Base-by-base conservation (phyloP, 768 basidiomycete genomes). In the Mycena floridula region DNA sequence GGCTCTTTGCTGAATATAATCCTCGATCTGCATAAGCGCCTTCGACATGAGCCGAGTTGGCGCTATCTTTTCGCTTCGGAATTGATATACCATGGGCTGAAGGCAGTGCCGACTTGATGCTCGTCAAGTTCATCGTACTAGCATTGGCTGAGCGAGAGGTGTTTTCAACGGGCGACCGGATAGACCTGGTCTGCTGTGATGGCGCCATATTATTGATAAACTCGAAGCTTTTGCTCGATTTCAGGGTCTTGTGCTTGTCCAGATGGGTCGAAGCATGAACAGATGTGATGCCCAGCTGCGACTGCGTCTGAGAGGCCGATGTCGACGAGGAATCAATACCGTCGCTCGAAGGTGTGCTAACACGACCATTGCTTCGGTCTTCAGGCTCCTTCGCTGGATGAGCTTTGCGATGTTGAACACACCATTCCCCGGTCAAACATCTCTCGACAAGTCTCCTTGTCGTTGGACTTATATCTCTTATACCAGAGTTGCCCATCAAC, bases 401-500 rank as follows among this genome's bases (percentile, higher is more conserved):
- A 9, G 55, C 49, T 50, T 71, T 81, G 47, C 72, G 74, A 28
- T 85, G 65, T 24, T 85, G 77, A 12, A 84, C 76, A 68, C 87
- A 88, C 93, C 93, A 96, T 7, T 86, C 82, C 3, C 86, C 92
- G 12, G 70, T 68, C 16, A 98, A 76, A 61, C 94, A 97, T 30
- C 96, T 78, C 47, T 93, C 88, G 15, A 97, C 96, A 7, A 99
- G 76, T 7, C 96, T 80, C 50, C 81, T 82, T 1, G 94, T 98
- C 1, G 94, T 97, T 2, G 89, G 68, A 46, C 80, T 85, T 50
- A 95, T 73, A 37, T 95, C 89, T 24, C 88, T 79, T 43, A 96
- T 87, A 35, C 79, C 70, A 12, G 79, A 69, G 53, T 93, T 77
- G 47, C 81, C 73, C 25, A 85, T 71, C 23, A 96, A 74, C 0